Percentiles rank a stretch among this genome's conserved stretches.
phyloP scores from a whole-genome alignment of 2,329 filamentous ascomycete genomes.

The Trichoderma sp. region DNA sequence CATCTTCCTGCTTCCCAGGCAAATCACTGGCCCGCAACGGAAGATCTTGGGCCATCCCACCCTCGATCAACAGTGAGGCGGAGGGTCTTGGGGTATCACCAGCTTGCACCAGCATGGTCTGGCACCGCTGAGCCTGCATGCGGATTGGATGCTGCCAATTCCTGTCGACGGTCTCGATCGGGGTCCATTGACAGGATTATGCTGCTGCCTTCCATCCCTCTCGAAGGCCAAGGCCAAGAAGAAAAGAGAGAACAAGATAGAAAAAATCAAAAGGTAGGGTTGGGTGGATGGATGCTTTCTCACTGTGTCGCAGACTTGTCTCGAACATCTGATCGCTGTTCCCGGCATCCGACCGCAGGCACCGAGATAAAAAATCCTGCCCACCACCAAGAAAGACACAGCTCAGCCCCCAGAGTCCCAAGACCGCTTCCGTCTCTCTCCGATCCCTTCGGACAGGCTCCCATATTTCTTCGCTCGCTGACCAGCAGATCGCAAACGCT shows the following conservation, averaged over 20 bases:
- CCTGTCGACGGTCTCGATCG: constrained; percentile 8
- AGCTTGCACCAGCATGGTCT: neutral
- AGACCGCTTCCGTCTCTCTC: neutral
- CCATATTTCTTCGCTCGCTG: neutral
- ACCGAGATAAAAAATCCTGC: neutral
- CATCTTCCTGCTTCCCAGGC: neutral
- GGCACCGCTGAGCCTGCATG: neutral
- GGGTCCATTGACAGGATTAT: neutral
- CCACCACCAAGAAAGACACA: neutral
- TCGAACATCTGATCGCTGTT: constrained; percentile 9
- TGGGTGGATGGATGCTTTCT: neutral
- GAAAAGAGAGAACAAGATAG: neutral
- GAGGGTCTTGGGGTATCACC: neutral
- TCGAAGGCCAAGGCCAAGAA: neutral
- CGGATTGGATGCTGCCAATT: constrained; percentile 13
- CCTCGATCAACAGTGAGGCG: neutral
- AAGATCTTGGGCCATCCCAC: neutral
- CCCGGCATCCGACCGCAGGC: constrained; percentile 9
- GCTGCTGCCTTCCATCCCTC: neutral
- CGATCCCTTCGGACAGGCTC: neutral
- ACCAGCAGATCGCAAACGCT: neutral
- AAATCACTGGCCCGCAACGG: neutral
- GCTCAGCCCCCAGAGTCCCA: neutral
- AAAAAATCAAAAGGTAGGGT: neutral
- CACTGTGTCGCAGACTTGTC: constrained; percentile 13